Base-by-base conservation (phyloP, 2,329 filamentous ascomycete species). In the Amylocarpus encephaloides region DNA sequence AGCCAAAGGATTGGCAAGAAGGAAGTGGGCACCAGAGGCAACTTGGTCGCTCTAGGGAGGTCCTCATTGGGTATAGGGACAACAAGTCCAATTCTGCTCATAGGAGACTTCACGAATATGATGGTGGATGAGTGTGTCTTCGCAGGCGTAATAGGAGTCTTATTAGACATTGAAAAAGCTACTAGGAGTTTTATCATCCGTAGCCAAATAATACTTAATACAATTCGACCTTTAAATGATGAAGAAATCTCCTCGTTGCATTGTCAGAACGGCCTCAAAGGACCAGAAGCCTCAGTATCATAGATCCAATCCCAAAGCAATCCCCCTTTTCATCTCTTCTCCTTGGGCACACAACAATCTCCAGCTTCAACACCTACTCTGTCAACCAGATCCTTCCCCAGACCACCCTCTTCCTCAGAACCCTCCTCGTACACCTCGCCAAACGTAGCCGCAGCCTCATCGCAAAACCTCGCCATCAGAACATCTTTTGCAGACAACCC, bases 401-500 rank as follows among this genome's bases (percentile, higher is more conserved):
- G 48, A 6, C 64, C 60, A 22, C 67, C 64, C 16, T 43, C 53
- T 13, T 48, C 40, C 42, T 41, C 51, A 13, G 22, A 7, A 7
- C 45, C 48, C 15, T 54, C 51, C 13, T 16, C 44, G 62, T 66
- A 35, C 22, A 62, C 59, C 65, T 84, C 82, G 33, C 79, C 80
- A 63, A 81, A 76, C 54, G 77, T 73, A 13, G 58, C 62, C 26
- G 80, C 82, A 6, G 80, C 66, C 19, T 71, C 64, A 64, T 88
- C 85, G 60, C 84, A 88, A 53, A 79, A 71, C 5, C 65, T 62
- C 0, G 85, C 85, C 66, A 88, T 75, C 34, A 71, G 61, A 26
- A 85, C 67, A 62, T 88, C 85, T 62, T 80, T 80, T 16, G 68
- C 67, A 0, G 81, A 84, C n/a, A 89, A 68, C 1, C 85, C 85